A percentile compares a stretch with the other conserved stretches of the same genome.
phyloP scores from a whole-genome alignment of 2,329 filamentous ascomycete genomes.

The Hypoxylon sp. region DNA sequence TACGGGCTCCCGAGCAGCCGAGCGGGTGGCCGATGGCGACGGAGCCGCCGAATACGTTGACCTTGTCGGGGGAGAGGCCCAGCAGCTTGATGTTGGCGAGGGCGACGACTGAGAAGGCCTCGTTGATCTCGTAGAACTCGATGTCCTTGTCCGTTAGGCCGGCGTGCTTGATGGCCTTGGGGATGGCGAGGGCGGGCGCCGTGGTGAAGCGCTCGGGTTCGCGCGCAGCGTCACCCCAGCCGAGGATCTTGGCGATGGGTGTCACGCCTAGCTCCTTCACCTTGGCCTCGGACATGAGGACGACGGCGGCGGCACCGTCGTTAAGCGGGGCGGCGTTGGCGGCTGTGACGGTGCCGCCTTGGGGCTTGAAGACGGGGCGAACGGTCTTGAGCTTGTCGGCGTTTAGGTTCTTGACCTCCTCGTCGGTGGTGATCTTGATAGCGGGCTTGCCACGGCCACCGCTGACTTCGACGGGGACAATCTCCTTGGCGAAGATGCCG shows the following conservation, averaged over 20 bases:
- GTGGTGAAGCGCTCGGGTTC: slow-evolving; percentile 96
- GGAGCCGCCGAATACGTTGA: slow-evolving; percentile 95
- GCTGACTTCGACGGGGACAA: slow-evolving; percentile 87
- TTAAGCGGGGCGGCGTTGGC: slow-evolving; percentile 97
- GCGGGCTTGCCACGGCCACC: slow-evolving; percentile 92
- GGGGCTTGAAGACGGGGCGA: slow-evolving; percentile 84
- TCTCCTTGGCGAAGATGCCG: slow-evolving; percentile 87
- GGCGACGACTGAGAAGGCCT: slow-evolving; percentile 97
- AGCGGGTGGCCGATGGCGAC: slow-evolving; percentile 97
- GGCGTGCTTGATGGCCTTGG: slow-evolving; percentile 97
- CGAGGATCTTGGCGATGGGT: slow-evolving; percentile 95
- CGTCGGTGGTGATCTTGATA: slow-evolving; percentile 84
- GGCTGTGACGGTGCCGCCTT: slow-evolving; percentile 89
- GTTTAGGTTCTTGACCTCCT: slow-evolving; percentile 96
- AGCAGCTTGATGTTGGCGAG: slow-evolving; percentile 97
- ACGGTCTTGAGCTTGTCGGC: slow-evolving; percentile 85
- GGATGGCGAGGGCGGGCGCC: slow-evolving; percentile 91
- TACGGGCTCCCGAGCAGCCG: slow-evolving; percentile 92
- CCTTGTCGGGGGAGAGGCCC: slow-evolving; percentile 81
- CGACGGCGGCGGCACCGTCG: slow-evolving; percentile 91
- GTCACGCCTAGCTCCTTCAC: slow-evolving; percentile 92
- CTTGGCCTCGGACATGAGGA: slow-evolving; percentile 94
- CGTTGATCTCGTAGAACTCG: slow-evolving; percentile 98
- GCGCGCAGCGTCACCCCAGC: slow-evolving; percentile 95
- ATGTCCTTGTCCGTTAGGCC: slow-evolving; percentile 81